Base-by-base conservation (phyloP, 768 basidiomycete genomes). In the Auriscalpium orientale region DNA sequence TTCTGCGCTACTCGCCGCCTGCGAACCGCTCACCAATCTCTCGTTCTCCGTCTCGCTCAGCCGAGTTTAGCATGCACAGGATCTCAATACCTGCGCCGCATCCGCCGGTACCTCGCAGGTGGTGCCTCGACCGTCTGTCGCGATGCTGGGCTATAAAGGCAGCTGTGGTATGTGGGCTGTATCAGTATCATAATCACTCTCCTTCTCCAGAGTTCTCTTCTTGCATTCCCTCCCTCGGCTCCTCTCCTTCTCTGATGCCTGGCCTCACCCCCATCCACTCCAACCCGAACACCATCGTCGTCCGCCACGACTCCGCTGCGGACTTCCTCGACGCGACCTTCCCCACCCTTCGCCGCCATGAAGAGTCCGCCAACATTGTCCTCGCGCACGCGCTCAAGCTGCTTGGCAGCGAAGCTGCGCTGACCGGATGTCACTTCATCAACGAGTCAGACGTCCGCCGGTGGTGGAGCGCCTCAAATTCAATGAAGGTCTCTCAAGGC, bases 361-460 rank as follows among this genome's bases (percentile, higher is more conserved):
- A 82, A 61, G 71, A 69, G 22, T 76, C 78, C 2, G 70, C 79
- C 20, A 82, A 82, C 56, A 76, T 81, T 50, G 74, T 83, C 49
- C 66, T 81, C 2, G 79, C 77, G 1, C 77, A 78, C 50, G 80
- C 82, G 1, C 70, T 77, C 50, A 75, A 76, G 58, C 67, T 71
- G 47, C 62, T 76, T 53, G 67, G 65, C 35, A 66, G 67, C 22
- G 76, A 77, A 54, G 68, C 63, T 10, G 72, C 68, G 15, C 58
- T 73, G 45, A 73, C 71, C 22, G 71, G 68, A 5, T 71, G 64
- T 58, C 68, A 68, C 51, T 76, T 74, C 59, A 65, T 63, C 47
- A 61, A 64, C 20, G 66, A 71, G 45, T 55, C 64, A 36, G 74
- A 78, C 53, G 65, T 72, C 20, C 57, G 64, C 34, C 59, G 56